These are phyloP conservation scores for Dictyostelium brefeldianum DNA, from an alignment of 78 protist genomes.

Conservation along the genomic window DNA sequence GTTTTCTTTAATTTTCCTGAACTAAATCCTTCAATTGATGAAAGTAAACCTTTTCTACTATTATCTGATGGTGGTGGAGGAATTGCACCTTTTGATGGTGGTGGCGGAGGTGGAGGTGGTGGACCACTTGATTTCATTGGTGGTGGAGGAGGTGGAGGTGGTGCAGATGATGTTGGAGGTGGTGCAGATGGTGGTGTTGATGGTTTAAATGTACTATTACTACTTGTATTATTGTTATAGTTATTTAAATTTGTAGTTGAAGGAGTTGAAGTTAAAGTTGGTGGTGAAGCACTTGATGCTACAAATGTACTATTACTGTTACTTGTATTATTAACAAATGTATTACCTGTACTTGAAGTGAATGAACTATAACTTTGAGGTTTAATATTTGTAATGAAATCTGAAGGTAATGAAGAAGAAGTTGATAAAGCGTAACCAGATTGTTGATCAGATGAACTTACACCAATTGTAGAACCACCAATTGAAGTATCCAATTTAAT, in stretches of 20 bases:
- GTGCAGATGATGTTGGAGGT: background rate
- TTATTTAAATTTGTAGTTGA: background rate
- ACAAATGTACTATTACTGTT: background rate
- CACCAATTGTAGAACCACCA: background rate
- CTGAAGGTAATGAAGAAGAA: conserved; percentile 1
- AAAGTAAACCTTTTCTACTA: conserved; percentile 9
- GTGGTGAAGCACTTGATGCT: background rate
- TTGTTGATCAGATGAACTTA: background rate
- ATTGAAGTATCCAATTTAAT: conserved; percentile 6
- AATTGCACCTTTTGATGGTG: conserved; percentile 12
- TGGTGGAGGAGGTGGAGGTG: background rate
- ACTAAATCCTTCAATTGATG: conserved; percentile 51
- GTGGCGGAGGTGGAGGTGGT: conserved; percentile 30
- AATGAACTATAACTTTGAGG: background rate
- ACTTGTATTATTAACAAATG: background rate
- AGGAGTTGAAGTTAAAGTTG: background rate
- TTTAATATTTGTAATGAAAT: background rate
- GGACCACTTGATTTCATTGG: background rate
- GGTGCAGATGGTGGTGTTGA: background rate
- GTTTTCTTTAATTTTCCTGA: conserved; percentile 43
- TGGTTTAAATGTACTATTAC: background rate
- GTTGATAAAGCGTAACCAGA: background rate
- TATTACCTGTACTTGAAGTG: background rate
- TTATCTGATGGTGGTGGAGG: background rate
- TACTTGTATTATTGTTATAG: background rate